Evolutionary conservation across 257 asterid species (phyloP), one percentile per base, ranked within the genome.

Genomic region (Solanum piurae): DNA sequence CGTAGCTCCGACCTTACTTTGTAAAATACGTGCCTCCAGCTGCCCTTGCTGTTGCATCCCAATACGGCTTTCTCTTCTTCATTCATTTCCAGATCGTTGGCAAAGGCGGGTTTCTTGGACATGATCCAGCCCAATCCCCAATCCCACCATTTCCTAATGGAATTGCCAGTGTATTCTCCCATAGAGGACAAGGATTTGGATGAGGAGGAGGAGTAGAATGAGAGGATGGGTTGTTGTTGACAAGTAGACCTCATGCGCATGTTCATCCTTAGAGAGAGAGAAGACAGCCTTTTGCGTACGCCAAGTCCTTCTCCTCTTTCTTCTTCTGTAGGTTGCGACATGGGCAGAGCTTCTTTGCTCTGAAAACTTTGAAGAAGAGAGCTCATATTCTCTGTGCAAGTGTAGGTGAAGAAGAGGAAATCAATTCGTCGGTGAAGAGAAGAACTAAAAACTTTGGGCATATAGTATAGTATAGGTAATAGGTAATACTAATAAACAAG

Each of bases 21-120:
- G 93, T 87, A 96, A 40, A 95, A 88, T 73, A 96, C 93, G 86
- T 95, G 98, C 74, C 96, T 91, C 97, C 95, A 95, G 91, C 94
- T 95, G 83, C 98, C 98, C 88, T 84, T 94, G 91, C 72, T 92
- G 83, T 93, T 96, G 88, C 85, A 92, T n/a, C 99, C 99, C 27
- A 96, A 66, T 23, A 86, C 93, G 36, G 92, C 93, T 34, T 88
- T 90, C 86, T 94, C 98, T 9, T 94, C 95, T 49, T 94, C 98
- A 58, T 94, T 95, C 97, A 96, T 93, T 92, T 96, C 98, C 88
- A 96, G 95, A 94, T 96, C 99, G 76, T 86, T 23, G 86, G 96
- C 98, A 86, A 96, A 94, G 12, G 93, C 74, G 12, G 95, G 98
- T 68, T 93, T 96, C 23, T 94, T 90, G 29, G 98, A 93, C 84